Conservation (phyloP, 257 asterid species). For the Penstemon newberryi region DNA sequence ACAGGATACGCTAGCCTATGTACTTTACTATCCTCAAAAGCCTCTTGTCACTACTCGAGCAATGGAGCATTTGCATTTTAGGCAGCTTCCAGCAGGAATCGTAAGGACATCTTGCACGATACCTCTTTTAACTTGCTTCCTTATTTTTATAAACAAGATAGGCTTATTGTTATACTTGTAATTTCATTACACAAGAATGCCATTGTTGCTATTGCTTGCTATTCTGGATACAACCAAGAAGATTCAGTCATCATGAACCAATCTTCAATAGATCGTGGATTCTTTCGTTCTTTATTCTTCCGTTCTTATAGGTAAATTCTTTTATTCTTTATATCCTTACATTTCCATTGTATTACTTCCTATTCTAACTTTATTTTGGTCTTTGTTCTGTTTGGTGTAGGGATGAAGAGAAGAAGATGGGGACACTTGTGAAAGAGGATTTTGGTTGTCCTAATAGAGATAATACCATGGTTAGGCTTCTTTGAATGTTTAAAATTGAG, state of each 20-base stretch:
- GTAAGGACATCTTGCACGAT: no score
- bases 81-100: constrained; percentile 97
- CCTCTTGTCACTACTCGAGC: constrained; percentile 99
- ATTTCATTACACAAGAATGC: constrained; percentile 39
- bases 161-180: no score
- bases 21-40: constrained; percentile 92
- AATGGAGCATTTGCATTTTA: constrained; percentile 97
- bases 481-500: no score
- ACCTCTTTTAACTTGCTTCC: no score
- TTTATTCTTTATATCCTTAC: not conserved
- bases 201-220: constrained; percentile 70
- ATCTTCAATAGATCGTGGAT: constrained; percentile 80
- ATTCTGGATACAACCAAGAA: constrained; percentile 81
- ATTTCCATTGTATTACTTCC: constrained; percentile 28
- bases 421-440: constrained; percentile 96
- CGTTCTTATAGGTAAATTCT: constrained; percentile 55
- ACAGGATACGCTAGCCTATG: constrained; percentile 94
- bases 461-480: constrained; percentile 97
- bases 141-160: no score
- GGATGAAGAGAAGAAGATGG: constrained; percentile 98
- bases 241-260: constrained; percentile 89
- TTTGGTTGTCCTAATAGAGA: constrained; percentile 90
- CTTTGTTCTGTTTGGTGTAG: constrained; percentile 33
- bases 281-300: constrained; percentile 73
- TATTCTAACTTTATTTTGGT: constrained; percentile 8